Evolutionary conservation across 441 rosid species (phyloP).

Genomic region (Euphorbia schlechtendalii): DNA sequence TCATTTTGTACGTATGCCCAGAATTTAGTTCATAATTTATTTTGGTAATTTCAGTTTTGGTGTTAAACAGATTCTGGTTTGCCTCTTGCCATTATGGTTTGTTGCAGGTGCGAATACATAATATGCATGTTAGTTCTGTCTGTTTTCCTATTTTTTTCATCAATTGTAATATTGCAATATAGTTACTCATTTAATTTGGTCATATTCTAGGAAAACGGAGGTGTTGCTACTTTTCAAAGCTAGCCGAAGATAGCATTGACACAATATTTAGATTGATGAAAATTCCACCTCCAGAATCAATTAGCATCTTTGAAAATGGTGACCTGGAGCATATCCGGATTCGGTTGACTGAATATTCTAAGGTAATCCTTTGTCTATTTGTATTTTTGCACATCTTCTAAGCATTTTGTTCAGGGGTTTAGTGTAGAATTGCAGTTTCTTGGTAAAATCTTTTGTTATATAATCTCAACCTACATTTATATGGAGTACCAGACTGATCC

Average conservation of each 20-base stretch:
- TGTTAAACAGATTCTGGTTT: conserved; percentile 46
- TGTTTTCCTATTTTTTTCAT: not conserved
- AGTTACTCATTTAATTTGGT: conserved; percentile 13
- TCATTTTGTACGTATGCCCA: not conserved
- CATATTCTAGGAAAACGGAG: conserved; percentile 49
- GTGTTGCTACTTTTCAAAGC: conserved; percentile 40
- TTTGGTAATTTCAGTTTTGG: conserved; percentile 18
- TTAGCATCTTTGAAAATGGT: conserved; percentile 32
- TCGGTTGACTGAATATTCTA: conserved; percentile 55
- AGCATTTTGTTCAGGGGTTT: conserved; percentile 3
- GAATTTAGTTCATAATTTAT: conserved; percentile 7
- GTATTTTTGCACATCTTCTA: conserved; percentile 11
- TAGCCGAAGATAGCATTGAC: conserved; percentile 42
- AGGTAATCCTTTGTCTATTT: conserved; percentile 35
- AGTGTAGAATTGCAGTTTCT: not conserved
- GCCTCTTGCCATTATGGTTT: conserved; percentile 63
- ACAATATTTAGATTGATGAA: conserved; percentile 36
- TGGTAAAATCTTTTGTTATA: conserved; percentile 1
- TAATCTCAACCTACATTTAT: not conserved
- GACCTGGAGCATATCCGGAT: conserved; percentile 38
- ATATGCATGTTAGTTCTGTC: not conserved
- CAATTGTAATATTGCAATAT: not conserved
- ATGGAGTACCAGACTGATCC: not conserved
- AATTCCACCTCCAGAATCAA: conserved; percentile 28
- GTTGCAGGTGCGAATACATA: conserved; percentile 46